Percentiles rank a stretch among this genome's conserved stretches.
phyloP scores from a whole-genome alignment of 148 eudicot genomes.

The Rhododendron molle region DNA sequence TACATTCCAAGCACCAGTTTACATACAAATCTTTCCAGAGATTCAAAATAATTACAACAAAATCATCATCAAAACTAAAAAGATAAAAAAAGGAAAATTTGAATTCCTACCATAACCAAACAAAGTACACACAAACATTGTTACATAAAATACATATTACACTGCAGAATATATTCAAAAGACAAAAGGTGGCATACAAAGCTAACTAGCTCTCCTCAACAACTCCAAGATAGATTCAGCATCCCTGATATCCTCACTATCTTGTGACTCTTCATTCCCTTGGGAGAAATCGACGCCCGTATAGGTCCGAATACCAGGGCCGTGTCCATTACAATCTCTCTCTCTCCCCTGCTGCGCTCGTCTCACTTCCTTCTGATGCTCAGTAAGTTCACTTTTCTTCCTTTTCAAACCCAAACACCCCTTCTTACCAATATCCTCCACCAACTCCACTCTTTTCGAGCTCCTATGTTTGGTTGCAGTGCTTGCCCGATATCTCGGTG shows the following conservation, averaged over 20 bases:
- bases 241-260: slow-evolving; percentile 60
- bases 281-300: slow-evolving; percentile 76
- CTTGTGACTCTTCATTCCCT: slow-evolving; percentile 82
- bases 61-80: neutral
- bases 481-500: slow-evolving; percentile 27
- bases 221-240: slow-evolving; percentile 61
- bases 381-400: slow-evolving; percentile 56
- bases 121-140: neutral
- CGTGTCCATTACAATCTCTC: slow-evolving; percentile 66
- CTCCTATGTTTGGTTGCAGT: slow-evolving; percentile 37
- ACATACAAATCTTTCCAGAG: neutral
- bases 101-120: neutral
- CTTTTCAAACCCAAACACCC: slow-evolving; percentile 32
- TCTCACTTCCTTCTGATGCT: slow-evolving; percentile 89
- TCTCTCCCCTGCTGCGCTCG: slow-evolving; percentile 79
- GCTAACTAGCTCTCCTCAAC: slow-evolving; percentile 39
- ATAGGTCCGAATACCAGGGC: slow-evolving; percentile 77
- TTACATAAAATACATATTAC: neutral
- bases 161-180: neutral
- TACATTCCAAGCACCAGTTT: neutral
- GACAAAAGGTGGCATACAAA: neutral
- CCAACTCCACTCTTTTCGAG: slow-evolving; percentile 67
- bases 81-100: neutral
- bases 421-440: slow-evolving; percentile 18
- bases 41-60: neutral